Conservation (phyloP, 78 protist genomes). For the Dictyostelium capitatum region DNA sequence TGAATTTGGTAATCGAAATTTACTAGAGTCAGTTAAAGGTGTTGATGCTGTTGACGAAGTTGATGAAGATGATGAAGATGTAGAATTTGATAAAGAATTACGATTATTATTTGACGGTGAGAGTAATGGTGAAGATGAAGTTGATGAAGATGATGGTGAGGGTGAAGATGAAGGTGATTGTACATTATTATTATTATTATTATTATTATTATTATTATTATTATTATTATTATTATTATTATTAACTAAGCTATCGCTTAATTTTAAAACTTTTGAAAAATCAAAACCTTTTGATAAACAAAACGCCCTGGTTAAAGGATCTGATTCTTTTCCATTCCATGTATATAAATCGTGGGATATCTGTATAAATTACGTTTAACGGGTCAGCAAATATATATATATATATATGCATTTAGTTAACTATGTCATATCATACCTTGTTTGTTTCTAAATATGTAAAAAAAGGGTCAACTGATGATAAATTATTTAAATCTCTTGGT, state of each 20-base stretch:
- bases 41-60: not conserved
- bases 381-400: no score
- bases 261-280: conserved; percentile 32
- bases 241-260: conserved; percentile 3
- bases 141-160: not conserved
- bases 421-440: conserved; percentile 25
- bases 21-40: not conserved
- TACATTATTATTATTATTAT: not conserved
- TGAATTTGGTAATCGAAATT: conserved; percentile 39
- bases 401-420: no score
- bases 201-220: not conserved
- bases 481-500: no score
- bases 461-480: no score
- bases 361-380: no score
- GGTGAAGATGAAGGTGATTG: not conserved
- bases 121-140: not conserved
- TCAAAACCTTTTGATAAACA: conserved; percentile 64
- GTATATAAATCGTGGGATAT: conserved; percentile 54
- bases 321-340: conserved; percentile 71
- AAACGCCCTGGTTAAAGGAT: conserved; percentile 51
- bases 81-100: not conserved
- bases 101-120: not conserved
- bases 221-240: not conserved
- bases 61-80: not conserved
- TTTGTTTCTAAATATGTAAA: conserved; percentile 10